Conservation (phyloP, 2,329 filamentous ascomycete species). For the Hypocrella siamensis region DNA sequence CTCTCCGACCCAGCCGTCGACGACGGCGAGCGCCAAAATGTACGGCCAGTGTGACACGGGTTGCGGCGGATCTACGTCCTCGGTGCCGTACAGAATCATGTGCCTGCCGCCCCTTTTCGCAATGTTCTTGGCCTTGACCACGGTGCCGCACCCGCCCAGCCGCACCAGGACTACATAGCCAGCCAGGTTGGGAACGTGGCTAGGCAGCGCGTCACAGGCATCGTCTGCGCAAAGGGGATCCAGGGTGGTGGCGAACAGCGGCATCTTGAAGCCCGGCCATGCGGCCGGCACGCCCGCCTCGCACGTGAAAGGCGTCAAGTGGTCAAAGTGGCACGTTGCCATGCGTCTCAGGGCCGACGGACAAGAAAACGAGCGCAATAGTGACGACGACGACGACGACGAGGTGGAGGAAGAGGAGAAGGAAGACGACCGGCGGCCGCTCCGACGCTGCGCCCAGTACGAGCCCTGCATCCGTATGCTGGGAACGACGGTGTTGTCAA, state of each 20-base stretch:
- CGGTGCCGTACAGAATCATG: conserved; percentile 26
- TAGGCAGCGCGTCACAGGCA: conserved; percentile 1
- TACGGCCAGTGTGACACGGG: too few relatives aligned
- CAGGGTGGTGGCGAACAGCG: neutral
- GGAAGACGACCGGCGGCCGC: neutral
- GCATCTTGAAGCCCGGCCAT: neutral
- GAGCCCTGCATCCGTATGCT: neutral
- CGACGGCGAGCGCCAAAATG: conserved; percentile 2
- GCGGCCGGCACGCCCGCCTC: neutral
- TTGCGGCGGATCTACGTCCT: neutral
- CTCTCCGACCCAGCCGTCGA: conserved; percentile 11
- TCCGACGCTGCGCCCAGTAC: neutral
- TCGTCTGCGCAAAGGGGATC: neutral
- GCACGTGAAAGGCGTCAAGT: neutral
- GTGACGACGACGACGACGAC: neutral
- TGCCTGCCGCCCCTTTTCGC: conserved; percentile 37
- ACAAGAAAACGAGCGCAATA: too few relatives aligned
- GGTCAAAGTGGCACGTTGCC: too few relatives aligned
- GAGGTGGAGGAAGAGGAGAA: neutral
- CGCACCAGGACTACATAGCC: conserved; percentile 4
- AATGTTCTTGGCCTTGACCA: conserved; percentile 1
- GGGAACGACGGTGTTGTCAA: neutral
- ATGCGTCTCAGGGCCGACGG: too few relatives aligned
- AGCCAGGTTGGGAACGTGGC: neutral
- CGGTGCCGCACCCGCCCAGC: neutral